Evolutionary conservation across 1,284 basidiomycete species (phyloP), one percentile per base, ranked within the genome.

Genomic region (Limonomyces culmigenus): DNA sequence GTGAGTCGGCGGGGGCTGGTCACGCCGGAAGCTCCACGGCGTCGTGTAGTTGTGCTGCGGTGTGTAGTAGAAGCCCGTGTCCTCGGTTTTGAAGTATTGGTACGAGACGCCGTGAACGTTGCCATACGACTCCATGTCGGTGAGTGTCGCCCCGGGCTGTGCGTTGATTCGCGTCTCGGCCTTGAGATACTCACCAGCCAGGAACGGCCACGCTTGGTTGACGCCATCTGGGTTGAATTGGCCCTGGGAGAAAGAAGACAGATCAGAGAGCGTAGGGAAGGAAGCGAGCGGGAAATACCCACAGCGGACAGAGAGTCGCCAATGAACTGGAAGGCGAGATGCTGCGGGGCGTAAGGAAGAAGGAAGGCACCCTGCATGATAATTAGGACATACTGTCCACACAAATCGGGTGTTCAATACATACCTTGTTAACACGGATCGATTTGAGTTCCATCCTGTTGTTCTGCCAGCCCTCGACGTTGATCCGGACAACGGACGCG

Each of bases 11-110:
- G 52, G 39, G 4, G 66, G 65, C 3, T 50, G 43, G 42, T 74
- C 68, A 3, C 56, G 52, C 5, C 43, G 36, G 42, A 74, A 72
- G 41, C 70, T 45, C 69, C 70, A 73, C 1, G 65, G 62, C 0
- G 70, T 73, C 1, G 68, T 73, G 47, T 55, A 72, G 45, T 72
- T 71, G 49, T 73, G 68, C 42, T 70, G 63, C 3, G 56, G 52
- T 2, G 65, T 64, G 43, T 63, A 65, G 42, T 55, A 67, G 42
- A 59, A 73, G 0, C 68, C 68, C 0, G 62, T 65, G 42, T 73
- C 67, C 45, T 72, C 69, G 0, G 68, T 70, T 32, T 40, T 50
- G 54, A 70, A 73, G 46, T 63, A 70, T 47, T 70, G 56, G 45
- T 53, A 67, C 3, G 62, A 65, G 14, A 70, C 51, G 0, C 69